phyloP scores from a whole-genome alignment of 2,329 filamentous ascomycete genomes.

The Aureobasidium mangrovei region DNA sequence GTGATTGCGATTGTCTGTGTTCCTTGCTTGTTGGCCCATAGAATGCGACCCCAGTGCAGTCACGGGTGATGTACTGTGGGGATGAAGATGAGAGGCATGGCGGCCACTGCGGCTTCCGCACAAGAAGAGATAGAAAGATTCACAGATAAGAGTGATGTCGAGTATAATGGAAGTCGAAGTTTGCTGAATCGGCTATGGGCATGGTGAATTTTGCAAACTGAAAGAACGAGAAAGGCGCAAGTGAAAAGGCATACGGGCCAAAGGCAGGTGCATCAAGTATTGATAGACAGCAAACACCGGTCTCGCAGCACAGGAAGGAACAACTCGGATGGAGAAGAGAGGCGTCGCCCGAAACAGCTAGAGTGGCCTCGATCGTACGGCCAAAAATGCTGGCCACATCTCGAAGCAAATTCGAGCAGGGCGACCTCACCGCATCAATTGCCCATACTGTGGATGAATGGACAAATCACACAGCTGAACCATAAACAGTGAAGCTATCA shows the following conservation, averaged over 20 bases:
- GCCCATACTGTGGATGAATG: background rate
- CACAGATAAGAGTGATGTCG: too few species aligned
- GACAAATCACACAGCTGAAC: background rate
- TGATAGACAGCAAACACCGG: conserved; percentile 8
- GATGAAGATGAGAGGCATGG: too few species aligned
- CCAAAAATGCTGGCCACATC: conserved; percentile 7
- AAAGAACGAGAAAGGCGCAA: background rate
- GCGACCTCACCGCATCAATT: background rate
- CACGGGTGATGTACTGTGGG: too few species aligned
- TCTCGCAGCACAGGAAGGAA: conserved; percentile 11
- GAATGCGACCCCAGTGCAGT: too few species aligned
- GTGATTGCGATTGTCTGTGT: too few species aligned
- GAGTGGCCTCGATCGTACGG: conserved; percentile 1
- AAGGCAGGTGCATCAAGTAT: background rate
- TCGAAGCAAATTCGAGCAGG: background rate
- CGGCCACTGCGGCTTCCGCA: too few species aligned
- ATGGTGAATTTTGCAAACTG: too few species aligned
- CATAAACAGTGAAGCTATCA: background rate
- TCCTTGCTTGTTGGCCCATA: too few species aligned
- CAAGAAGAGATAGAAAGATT: too few species aligned
- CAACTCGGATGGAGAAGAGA: background rate
- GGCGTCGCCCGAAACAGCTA: background rate
- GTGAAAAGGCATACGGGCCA: background rate
- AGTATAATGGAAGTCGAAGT: too few species aligned
- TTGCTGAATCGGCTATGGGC: too few species aligned